Evolutionary conservation across 805 yeast genomes (phyloP), one percentile per base, ranked within the genome.

Genomic region (Pichia insulana): DNA sequence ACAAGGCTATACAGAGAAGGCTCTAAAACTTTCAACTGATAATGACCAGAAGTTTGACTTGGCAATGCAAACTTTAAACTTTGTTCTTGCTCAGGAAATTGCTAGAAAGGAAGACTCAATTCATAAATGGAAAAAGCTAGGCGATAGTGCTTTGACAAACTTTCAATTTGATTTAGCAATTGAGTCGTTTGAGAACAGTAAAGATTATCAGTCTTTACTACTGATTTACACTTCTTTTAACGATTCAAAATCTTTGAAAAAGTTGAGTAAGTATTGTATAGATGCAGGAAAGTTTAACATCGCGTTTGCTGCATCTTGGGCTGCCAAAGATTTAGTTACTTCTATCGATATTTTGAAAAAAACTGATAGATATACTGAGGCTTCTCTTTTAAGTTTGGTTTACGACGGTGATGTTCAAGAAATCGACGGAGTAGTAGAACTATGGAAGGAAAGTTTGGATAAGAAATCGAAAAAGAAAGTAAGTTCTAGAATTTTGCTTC

Each of bases 221-320:
- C 73, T 90, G 51, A 63, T 92, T 49, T 78, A 88, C 63, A 79
- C 96, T 9, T 83, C 96, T 7, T 73, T 89, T 38, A 89, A 86
- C 58, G 72, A 86, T 61, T 69, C 68, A 52, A 64, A 62, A 9
- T 82, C 77, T 32, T 73, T 92, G 48, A 59, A 65, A 17, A 65
- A 68, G 42, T 70, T 90, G 31, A 95, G 92, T 6, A 68, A 69
- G 42, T 63, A 66, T 37, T 89, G 96, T 38, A 78, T 73, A 52
- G 65, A 60, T n/a, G 71, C 68, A 36, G 97, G 97, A 38, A 82
- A 82, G 59, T 85, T 78, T 63, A 92, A 92, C 61, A 69, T 89
- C 44, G 95, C 97, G 20, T 92, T 88, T 69, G 87, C 85, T 58
- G 83, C 96, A 11, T 78, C 79, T 61, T 92, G 97, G 97, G 68